Evolutionary conservation across 176 grass and related monocot genomes (phyloP).

Genomic region (Hordeum vulgare): DNA sequence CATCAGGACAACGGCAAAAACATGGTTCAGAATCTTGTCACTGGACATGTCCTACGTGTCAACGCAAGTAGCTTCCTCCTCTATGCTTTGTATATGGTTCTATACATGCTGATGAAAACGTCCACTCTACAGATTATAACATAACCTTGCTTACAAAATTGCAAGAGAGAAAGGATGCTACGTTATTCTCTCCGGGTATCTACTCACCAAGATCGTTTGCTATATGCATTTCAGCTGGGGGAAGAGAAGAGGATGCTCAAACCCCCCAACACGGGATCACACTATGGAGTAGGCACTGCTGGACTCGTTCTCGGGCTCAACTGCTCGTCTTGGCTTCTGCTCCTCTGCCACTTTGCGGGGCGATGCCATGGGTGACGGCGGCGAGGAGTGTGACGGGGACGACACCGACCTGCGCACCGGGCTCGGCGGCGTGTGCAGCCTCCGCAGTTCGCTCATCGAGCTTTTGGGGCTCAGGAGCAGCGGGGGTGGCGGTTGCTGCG

Average conservation of each 20-base stretch:
- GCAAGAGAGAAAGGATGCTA: conserved; percentile 5
- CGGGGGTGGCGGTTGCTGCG: conserved; percentile 17
- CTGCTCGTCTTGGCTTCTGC: conserved; percentile 18
- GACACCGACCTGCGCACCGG: conserved; percentile 4
- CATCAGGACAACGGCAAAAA: neutral
- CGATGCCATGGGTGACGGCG: conserved; percentile 23
- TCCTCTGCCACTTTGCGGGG: conserved; percentile 29
- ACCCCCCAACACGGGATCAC: neutral
- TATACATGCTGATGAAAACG: conserved; percentile 18
- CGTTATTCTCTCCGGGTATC: conserved; percentile 24
- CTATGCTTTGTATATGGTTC: neutral
- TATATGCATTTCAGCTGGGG: conserved; percentile 5
- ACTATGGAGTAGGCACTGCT: conserved; percentile 47
- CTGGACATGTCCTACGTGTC: neutral
- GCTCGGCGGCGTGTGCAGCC: conserved; percentile 32
- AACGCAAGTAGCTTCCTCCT: neutral
- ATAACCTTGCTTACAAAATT: conserved; percentile 21
- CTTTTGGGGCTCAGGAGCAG: conserved; percentile 39
- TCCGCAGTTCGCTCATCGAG: conserved; percentile 34
- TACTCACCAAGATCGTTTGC: neutral
- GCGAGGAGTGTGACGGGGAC: neutral
- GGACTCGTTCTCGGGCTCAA: conserved; percentile 17
- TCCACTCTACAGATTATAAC: conserved; percentile 24
- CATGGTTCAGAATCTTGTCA: neutral
- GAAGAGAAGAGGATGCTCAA: neutral